Evolutionary conservation across 805 yeast species (phyloP), one percentile per base, ranked within the genome.

Genomic region (Ogataea minuta): DNA sequence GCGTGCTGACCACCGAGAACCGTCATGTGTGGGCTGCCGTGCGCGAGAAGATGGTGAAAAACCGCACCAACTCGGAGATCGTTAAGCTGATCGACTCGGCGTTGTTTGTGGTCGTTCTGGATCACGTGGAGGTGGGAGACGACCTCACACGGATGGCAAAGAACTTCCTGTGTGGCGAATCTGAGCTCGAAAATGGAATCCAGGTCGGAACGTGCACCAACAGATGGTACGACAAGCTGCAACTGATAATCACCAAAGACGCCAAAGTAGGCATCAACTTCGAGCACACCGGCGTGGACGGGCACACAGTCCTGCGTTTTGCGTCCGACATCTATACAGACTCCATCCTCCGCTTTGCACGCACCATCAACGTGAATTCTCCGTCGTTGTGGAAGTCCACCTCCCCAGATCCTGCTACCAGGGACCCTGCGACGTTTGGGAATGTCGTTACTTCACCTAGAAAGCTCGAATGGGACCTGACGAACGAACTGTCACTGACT

Each of bases 201-300:
- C 97, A 89, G 65, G 82, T 84, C 23, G 97, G 97, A 43, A 87
- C 96, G 4, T 88, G 96, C 64, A 84, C 95, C 23, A 89, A 89
- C 63, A 70, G 97, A 59, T 89, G 96, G 64, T 89, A 88, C 59
- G 97, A 89, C 64, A 89, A 89, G 64, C 65, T 89, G 48, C 96
- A 89, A 62, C 72, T 89, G 49, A 89, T 89, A 38, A 77, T 89
- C 39, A 87, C 96, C 4, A 78, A 80, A 59, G 87, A 89, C 61
- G 95, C 95, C 16, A 84, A 85, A 62, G 96, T 93, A 2, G 97
- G 97, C 20, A 81, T 89, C 49, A 89, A 90, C 61, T 89, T 89
- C 58, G 97, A 89, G 56, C 93, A 89, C 57, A 84, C 97, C 0
- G 96, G 96, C 51, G 95, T 89, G 19, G 97, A 89, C 63, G 97